These are phyloP conservation scores for Cordia subcordata DNA, from an alignment of 257 asterid genomes.

Conservation along the genomic window DNA sequence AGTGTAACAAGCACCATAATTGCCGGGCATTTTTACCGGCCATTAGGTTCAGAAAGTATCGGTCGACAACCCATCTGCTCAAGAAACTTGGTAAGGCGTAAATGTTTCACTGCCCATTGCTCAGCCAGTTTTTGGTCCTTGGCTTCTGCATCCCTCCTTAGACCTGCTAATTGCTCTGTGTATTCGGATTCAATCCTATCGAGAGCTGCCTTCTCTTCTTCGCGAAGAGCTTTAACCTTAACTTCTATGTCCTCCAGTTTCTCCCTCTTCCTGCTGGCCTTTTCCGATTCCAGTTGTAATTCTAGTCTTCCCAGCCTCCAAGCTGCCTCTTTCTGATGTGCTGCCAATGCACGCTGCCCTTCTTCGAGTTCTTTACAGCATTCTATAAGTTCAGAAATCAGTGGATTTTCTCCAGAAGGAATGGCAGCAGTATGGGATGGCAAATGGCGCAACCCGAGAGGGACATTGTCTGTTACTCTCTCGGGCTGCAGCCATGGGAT, in stretches of 20 bases:
- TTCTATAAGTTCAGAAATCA: slow-evolving; percentile 51
- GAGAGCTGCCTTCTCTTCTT: slow-evolving; percentile 58
- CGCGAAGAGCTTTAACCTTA: slow-evolving; percentile 62
- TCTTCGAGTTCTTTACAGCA: slow-evolving; percentile 81
- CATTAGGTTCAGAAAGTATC: slow-evolving; percentile 32
- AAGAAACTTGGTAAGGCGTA: slow-evolving; percentile 54
- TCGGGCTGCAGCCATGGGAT: slow-evolving; percentile 51
- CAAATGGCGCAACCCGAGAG: slow-evolving; percentile 15
- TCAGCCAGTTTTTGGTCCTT: slow-evolving; percentile 89
- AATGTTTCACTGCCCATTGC: slow-evolving; percentile 84
- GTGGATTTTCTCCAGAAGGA: slow-evolving; percentile 28
- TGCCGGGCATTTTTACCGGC: slow-evolving; percentile 14
- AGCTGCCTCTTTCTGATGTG: slow-evolving; percentile 73
- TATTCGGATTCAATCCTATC: slow-evolving; percentile 80
- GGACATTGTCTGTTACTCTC: slow-evolving; percentile 10
- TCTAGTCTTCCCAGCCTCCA: slow-evolving; percentile 86
- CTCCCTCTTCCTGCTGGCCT: slow-evolving; percentile 67
- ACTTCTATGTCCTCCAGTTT: slow-evolving; percentile 75
- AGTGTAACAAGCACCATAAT: background rate
- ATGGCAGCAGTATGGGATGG: slow-evolving; percentile 30
- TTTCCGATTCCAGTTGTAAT: slow-evolving; percentile 80
- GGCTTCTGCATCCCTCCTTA: slow-evolving; percentile 82
- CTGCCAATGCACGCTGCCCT: slow-evolving; percentile 69
- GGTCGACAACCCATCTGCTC: slow-evolving; percentile 68
- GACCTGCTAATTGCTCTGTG: slow-evolving; percentile 65